Evolutionary conservation across 768 basidiomycete species (phyloP).

Genomic region (Lentinus tigrinus): DNA sequence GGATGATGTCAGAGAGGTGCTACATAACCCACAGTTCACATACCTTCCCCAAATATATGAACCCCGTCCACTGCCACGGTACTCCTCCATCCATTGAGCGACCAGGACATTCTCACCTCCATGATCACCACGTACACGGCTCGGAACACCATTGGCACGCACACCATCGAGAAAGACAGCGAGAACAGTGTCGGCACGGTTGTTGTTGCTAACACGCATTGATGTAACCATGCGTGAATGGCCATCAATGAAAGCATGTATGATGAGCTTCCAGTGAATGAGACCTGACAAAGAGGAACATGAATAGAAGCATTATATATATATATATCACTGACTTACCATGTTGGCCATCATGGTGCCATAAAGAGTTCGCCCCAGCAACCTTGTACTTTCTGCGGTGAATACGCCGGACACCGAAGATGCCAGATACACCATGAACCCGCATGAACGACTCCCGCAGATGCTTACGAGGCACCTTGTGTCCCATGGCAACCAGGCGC

Average conservation of each 20-base stretch:
- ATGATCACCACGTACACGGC: constrained; percentile 36
- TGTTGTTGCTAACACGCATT: constrained; percentile 38
- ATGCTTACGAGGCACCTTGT: no score
- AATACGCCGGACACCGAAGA: no score
- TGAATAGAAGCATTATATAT: no score
- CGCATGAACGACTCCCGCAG: no score
- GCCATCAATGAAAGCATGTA: constrained; percentile 27
- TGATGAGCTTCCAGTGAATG: constrained; percentile 26
- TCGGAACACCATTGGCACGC: constrained; percentile 29
- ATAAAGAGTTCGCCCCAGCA: constrained; percentile 14
- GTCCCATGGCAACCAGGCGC: no score
- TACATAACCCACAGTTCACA: neutral
- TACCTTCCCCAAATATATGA: constrained; percentile 30
- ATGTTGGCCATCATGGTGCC: constrained; percentile 28
- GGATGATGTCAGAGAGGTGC: neutral
- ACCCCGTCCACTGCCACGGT: constrained; percentile 29
- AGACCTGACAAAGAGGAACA: constrained; percentile 3
- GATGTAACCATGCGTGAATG: constrained; percentile 28
- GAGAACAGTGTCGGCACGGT: constrained; percentile 36
- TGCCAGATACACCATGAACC: no score
- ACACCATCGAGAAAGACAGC: constrained; percentile 29
- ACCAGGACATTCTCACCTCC: constrained; percentile 37
- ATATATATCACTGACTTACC: constrained; percentile 5
- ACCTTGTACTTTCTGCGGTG: neutral
- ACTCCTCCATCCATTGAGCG: constrained; percentile 35